These are phyloP conservation scores for Cicer yamashitae DNA, from an alignment of 306 rosid genomes.

Conservation along the genomic window DNA sequence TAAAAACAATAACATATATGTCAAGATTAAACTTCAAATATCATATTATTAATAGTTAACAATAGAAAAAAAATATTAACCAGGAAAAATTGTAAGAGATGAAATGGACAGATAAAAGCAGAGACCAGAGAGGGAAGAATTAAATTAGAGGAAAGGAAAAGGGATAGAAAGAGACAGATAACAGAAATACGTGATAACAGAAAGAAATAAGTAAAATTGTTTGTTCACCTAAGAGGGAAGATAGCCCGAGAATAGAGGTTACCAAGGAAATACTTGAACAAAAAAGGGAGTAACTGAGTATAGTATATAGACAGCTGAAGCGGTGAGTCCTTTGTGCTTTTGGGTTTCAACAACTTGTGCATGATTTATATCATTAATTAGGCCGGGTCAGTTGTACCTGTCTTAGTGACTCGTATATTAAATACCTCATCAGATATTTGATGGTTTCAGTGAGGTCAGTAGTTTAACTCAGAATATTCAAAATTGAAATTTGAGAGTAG, in stretches of 20 bases:
- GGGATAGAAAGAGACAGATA: constrained; percentile 3
- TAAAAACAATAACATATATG: neutral
- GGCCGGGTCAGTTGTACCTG: neutral
- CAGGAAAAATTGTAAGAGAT: neutral
- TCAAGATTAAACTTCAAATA: neutral
- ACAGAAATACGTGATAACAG: neutral
- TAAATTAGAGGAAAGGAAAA: constrained; percentile 2
- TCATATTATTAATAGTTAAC: neutral
- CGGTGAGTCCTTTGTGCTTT: neutral
- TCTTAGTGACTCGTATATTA: neutral
- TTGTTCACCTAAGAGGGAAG: neutral
- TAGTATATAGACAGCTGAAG: neutral
- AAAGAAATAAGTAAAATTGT: neutral
- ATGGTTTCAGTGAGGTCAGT: constrained; percentile 21
- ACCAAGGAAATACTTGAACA: neutral
- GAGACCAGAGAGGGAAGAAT: neutral
- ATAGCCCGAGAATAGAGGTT: neutral
- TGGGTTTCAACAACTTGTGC: constrained; percentile 11
- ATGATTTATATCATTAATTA: neutral
- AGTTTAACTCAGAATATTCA: constrained; percentile 12
- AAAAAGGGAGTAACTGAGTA: neutral
- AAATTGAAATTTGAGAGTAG: neutral
- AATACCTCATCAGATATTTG: constrained; percentile 4
- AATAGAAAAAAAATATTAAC: neutral
- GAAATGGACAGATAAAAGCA: neutral